phyloP scores from a whole-genome alignment of 805 yeast genomes.

The Zygosaccharomyces siamensis region DNA sequence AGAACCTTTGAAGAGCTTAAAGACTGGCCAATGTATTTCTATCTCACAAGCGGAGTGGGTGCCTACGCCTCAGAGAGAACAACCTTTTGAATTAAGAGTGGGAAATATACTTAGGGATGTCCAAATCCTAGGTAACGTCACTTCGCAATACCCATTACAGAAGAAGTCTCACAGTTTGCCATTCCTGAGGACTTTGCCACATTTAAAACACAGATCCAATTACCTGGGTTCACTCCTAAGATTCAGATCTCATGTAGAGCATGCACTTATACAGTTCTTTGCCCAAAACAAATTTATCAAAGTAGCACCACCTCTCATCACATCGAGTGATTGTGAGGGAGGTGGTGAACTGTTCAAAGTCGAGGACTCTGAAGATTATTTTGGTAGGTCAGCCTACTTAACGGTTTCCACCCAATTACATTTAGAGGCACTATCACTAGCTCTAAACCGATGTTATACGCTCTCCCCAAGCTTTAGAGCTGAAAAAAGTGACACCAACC shows the following conservation, averaged over 20 bases:
- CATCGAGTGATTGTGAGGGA: slow-evolving; percentile 93
- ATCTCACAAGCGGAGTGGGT: slow-evolving; percentile 37
- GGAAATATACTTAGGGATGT: slow-evolving; percentile 34
- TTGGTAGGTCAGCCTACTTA: slow-evolving; percentile 60
- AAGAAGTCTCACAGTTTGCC: slow-evolving; percentile 68
- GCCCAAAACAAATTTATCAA: slow-evolving; percentile 52
- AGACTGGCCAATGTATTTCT: slow-evolving; percentile 46
- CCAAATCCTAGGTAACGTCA: slow-evolving; percentile 55
- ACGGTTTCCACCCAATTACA: slow-evolving; percentile 94
- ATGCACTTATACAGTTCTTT: slow-evolving; percentile 51
- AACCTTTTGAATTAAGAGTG: slow-evolving; percentile 48
- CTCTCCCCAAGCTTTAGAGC: slow-evolving; percentile 91
- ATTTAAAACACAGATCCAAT: slow-evolving; percentile 68
- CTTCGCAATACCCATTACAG: slow-evolving; percentile 70
- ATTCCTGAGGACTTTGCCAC: slow-evolving; percentile 67
- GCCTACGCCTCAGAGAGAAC: slow-evolving; percentile 37
- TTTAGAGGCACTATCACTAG: slow-evolving; percentile 70
- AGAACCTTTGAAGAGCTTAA: slow-evolving; percentile 29
- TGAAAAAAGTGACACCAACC: slow-evolving; percentile 81
- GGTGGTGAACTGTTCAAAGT: slow-evolving; percentile 86
- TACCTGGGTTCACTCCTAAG: slow-evolving; percentile 64
- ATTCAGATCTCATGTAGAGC: slow-evolving; percentile 65
- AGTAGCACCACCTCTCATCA: slow-evolving; percentile 80
- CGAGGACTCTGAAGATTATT: slow-evolving; percentile 44
- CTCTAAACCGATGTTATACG: slow-evolving; percentile 81